Evolutionary conservation across 164 flowering plant genomes (phyloP).

Genomic region (Dillenia turbinata): DNA sequence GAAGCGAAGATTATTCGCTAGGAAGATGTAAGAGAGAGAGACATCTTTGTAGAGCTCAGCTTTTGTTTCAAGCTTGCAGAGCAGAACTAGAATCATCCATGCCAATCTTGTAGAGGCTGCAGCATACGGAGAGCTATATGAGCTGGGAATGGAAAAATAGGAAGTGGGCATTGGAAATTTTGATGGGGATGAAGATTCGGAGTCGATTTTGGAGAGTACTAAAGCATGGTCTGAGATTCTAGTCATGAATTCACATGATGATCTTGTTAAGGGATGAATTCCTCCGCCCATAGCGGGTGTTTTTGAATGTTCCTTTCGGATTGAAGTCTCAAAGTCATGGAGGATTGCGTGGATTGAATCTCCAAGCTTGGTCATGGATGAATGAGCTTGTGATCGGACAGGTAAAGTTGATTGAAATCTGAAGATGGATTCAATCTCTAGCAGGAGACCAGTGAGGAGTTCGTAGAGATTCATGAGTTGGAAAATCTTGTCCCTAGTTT

Average conservation of each 20-base stretch:
- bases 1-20: constrained; percentile 35
- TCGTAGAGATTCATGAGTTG: constrained; percentile 41
- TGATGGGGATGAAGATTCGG: constrained; percentile 8
- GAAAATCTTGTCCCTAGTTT: constrained; percentile 38
- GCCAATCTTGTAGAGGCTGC: constrained; percentile 16
- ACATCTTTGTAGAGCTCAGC: constrained; percentile 33
- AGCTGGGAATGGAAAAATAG: constrained; percentile 4
- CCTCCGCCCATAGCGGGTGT: constrained; percentile 41
- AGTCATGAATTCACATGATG: constrained; percentile 36
- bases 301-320: constrained; percentile 42
- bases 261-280: constrained; percentile 44
- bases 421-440: constrained; percentile 40
- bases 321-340: constrained; percentile 36
- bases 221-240: constrained; percentile 26
- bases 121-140: background rate
- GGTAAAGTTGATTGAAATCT: constrained; percentile 22
- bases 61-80: constrained; percentile 41
- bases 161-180: constrained; percentile 21
- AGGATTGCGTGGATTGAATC: constrained; percentile 30
- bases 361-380: constrained; percentile 27
- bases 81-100: constrained; percentile 33
- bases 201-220: constrained; percentile 21
- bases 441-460: constrained; percentile 29
- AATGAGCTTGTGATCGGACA: constrained; percentile 32
- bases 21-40: constrained; percentile 37